Conservation (phyloP, 768 basidiomycete genomes). For the Macrolepiota dolichaula region DNA sequence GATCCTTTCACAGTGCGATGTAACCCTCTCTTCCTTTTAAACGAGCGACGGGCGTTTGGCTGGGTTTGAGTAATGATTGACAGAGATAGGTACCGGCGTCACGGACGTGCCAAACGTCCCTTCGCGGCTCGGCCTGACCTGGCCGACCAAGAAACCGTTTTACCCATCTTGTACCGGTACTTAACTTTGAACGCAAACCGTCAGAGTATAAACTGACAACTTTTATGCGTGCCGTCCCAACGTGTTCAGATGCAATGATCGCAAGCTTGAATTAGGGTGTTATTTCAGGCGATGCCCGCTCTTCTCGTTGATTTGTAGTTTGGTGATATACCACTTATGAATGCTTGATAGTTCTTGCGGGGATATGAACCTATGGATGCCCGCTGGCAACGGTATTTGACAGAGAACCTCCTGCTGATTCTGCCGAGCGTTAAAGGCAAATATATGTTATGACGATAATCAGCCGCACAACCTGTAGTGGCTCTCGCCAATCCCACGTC, state of each 20-base stretch:
- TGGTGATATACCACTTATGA: too few relatives aligned
- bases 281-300: background rate
- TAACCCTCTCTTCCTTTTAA: background rate
- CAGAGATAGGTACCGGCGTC: background rate
- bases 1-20: background rate
- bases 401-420: too few relatives aligned
- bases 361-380: too few relatives aligned
- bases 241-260: background rate
- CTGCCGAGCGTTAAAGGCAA: too few relatives aligned
- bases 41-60: background rate
- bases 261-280: background rate
- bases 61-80: background rate
- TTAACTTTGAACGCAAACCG: background rate
- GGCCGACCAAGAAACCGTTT: background rate
- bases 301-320: background rate
- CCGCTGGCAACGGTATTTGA: too few relatives aligned
- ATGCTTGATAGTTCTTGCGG: too few relatives aligned
- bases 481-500: too few relatives aligned
- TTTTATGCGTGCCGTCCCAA: background rate
- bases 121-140: background rate
- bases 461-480: too few relatives aligned
- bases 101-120: background rate
- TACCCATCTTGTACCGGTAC: background rate
- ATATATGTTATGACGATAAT: too few relatives aligned
- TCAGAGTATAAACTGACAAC: background rate